These are phyloP conservation scores for Xylaria longipes DNA, from an alignment of 495 filamentous ascomycete genomes.

Conservation along the genomic window DNA sequence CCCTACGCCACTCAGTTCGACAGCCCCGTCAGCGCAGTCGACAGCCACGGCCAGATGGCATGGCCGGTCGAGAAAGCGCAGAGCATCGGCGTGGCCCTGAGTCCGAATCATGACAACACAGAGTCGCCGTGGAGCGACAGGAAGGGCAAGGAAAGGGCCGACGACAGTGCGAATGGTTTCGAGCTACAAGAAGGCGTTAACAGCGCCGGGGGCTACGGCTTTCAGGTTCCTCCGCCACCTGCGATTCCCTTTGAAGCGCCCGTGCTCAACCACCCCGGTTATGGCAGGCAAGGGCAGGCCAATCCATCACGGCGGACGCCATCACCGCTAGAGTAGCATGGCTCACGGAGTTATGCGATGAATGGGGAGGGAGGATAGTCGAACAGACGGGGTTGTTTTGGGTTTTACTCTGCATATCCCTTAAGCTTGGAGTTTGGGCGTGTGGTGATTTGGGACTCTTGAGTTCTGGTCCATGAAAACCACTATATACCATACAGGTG, in stretches of 20 bases:
- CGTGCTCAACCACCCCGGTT: slow-evolving; percentile 39
- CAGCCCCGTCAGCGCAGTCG: slow-evolving; percentile 52
- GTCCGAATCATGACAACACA: slow-evolving; percentile 30
- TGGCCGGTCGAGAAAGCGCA: slow-evolving; percentile 38
- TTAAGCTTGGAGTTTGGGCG: slow-evolving; percentile 34
- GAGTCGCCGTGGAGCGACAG: slow-evolving; percentile 30
- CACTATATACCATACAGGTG: slow-evolving; percentile 12
- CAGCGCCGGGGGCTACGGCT: slow-evolving; percentile 32
- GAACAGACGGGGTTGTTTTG: background rate
- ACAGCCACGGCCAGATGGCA: slow-evolving; percentile 35
- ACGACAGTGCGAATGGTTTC: slow-evolving; percentile 38
- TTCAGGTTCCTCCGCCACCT: slow-evolving; percentile 20
- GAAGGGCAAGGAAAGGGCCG: slow-evolving; percentile 38
- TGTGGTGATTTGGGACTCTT: background rate
- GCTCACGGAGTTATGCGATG: background rate
- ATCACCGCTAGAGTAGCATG: slow-evolving; percentile 3
- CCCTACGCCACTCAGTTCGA: slow-evolving; percentile 55
- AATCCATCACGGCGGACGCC: slow-evolving; percentile 14
- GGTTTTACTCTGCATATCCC: background rate
- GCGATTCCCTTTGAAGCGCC: slow-evolving; percentile 26
- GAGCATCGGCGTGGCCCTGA: slow-evolving; percentile 39
- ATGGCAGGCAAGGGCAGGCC: slow-evolving; percentile 31
- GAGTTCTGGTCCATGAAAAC: background rate
- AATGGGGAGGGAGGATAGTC: background rate
- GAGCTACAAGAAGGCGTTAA: slow-evolving; percentile 28